Percentiles rank a stretch among this genome's conserved stretches.
phyloP scores from a whole-genome alignment of 2,329 filamentous ascomycete genomes.

The Chrysoporthe puriensis region DNA sequence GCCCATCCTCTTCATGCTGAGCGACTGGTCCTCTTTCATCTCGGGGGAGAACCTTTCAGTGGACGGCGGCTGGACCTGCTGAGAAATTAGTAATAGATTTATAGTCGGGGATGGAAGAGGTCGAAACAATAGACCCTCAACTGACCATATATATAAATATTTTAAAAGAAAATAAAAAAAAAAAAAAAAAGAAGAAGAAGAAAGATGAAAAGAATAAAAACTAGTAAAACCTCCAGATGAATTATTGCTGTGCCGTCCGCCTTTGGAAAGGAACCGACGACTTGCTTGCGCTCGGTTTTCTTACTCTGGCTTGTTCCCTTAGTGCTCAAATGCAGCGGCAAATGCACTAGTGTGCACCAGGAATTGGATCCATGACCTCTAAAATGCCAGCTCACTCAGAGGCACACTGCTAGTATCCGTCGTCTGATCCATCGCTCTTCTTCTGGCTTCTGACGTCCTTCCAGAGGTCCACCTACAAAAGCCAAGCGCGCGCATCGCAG shows the following conservation, averaged over 20 bases:
- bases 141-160: neutral
- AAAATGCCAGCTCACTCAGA: neutral
- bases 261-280: neutral
- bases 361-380: neutral
- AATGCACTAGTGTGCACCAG: neutral
- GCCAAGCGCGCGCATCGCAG: neutral
- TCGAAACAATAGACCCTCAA: neutral
- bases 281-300: neutral
- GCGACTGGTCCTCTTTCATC: constrained; percentile 1
- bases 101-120: neutral
- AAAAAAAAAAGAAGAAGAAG: neutral
- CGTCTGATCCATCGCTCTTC: neutral
- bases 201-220: too few relatives aligned
- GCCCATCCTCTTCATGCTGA: constrained; percentile 6
- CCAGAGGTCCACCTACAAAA: neutral
- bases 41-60: neutral
- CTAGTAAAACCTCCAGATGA: neutral
- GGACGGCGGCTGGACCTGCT: neutral
- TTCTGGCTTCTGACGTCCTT: neutral
- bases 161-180: too few relatives aligned
- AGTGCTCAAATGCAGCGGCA: neutral
- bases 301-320: neutral
- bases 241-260: neutral
- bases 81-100: neutral
- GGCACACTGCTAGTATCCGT: neutral